phyloP scores from a whole-genome alignment of 805 yeast species.

The Kurtzmaniella cleridarum region DNA sequence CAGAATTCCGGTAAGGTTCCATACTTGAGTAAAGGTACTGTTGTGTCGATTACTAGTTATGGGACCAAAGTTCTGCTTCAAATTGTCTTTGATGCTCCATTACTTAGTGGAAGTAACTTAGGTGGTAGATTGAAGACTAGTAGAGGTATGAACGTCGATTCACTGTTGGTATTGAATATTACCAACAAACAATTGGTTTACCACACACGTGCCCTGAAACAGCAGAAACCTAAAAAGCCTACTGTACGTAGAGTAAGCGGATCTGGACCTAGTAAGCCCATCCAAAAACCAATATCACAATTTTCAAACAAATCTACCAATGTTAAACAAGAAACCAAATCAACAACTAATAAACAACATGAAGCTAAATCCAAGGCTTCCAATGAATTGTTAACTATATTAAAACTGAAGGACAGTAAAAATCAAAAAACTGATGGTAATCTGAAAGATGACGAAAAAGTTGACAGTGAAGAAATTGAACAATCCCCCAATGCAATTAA shows the following conservation, averaged over 20 bases:
- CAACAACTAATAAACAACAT: constrained; percentile 3
- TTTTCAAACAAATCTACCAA: constrained; percentile 8
- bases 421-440: not conserved
- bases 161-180: constrained; percentile 75
- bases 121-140: constrained; percentile 71
- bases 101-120: constrained; percentile 77
- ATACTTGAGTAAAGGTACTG: constrained; percentile 82
- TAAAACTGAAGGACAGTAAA: constrained; percentile 26
- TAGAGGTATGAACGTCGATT: constrained; percentile 81
- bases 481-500: constrained; percentile 29
- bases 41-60: constrained; percentile 55
- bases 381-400: constrained; percentile 40
- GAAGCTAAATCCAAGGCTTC: constrained; percentile 23
- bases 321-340: constrained; percentile 5
- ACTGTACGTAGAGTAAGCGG: constrained; percentile 6
- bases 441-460: constrained; percentile 9
- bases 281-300: constrained; percentile 16
- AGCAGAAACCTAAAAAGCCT: constrained; percentile 18
- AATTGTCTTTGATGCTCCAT: constrained; percentile 76
- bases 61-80: constrained; percentile 65
- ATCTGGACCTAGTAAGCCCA: not conserved
- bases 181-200: constrained; percentile 69
- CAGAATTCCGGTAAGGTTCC: constrained; percentile 89
- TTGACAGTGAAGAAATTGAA: constrained; percentile 10
- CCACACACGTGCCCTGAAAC: constrained; percentile 61